Conservation (phyloP, 805 yeast genomes). For the Candida glaebosa region DNA sequence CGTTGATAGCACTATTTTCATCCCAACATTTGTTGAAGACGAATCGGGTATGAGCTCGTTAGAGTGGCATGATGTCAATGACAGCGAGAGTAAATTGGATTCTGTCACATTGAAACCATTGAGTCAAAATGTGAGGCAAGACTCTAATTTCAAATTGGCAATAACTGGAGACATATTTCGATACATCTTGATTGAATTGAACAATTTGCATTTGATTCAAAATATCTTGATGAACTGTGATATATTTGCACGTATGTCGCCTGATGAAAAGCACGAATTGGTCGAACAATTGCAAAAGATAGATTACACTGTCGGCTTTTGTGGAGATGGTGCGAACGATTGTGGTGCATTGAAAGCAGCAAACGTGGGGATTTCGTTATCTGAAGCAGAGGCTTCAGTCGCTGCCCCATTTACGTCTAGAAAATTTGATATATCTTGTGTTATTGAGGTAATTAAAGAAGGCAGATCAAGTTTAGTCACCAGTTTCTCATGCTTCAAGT, state of each 20-base stretch:
- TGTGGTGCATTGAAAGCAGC: conserved; percentile 98
- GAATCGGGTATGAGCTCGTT: conserved; percentile 37
- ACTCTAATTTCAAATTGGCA: conserved; percentile 60
- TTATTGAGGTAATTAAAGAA: conserved; percentile 83
- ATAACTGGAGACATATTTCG: conserved; percentile 92
- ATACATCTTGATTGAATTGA: conserved; percentile 58
- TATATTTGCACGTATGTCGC: conserved; percentile 96
- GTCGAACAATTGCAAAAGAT: conserved; percentile 80
- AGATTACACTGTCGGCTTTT: conserved; percentile 92
- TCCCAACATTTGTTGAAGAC: conserved; percentile 57
- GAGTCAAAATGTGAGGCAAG: conserved; percentile 17
- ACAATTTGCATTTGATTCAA: conserved; percentile 38
- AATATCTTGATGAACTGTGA: conserved; percentile 66
- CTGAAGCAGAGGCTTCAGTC: conserved; percentile 97
- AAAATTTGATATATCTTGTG: conserved; percentile 87
- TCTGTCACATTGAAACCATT: conserved; percentile 56
- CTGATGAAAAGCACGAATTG: conserved; percentile 96
- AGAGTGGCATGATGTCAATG: conserved; percentile 65
- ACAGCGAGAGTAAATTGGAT: conserved; percentile 57
- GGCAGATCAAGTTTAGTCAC: conserved; percentile 96
- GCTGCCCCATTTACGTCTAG: conserved; percentile 98
- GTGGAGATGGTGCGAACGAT: conserved; percentile 99
- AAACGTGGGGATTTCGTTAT: conserved; percentile 91
- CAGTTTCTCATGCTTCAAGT: conserved; percentile 94
- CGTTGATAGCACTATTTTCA: conserved; percentile 34